Base-by-base conservation (phyloP, 2,329 filamentous ascomycete genomes). In the Alternaria conjuncta region DNA sequence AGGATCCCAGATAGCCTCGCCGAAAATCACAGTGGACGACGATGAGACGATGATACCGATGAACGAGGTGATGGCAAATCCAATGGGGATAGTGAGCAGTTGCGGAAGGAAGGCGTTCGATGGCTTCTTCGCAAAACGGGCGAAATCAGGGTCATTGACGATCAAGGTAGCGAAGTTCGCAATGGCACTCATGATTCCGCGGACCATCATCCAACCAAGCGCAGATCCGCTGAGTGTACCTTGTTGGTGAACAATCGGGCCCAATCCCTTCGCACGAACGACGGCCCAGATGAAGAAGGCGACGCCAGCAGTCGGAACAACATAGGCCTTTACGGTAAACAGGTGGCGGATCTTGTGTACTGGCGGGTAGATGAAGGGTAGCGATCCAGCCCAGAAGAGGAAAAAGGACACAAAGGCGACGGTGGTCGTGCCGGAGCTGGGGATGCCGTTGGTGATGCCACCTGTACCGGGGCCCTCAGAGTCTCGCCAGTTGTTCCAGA, bases 101-200 rank as follows among this genome's bases (percentile, higher is more conserved):
- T 97, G 94, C 0, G 93, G 90, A 88, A 91, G 93, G 7, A 96
- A 75, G 0, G 93, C 92, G 75, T 96, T 92, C 18, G 82, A 86
- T 1, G 93, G 93, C 75, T 90, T 93, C 20, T 83, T 82, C 3
- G 93, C 92, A 73, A 97, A 97, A 78, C 94, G 90, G 20, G 92
- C 85, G 78, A 97, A 97, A 75, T 97, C 93, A 0, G 92, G 92
- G 69, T 92, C 90, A 78, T 96, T 87, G 68, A 86, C 83, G 70
- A 97, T 96, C 32, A 97, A 85, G 0, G 94, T 93, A 1, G 93
- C 92, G 75, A 97, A 97, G 82, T 97, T 97, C 72, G 92, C 92
- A 68, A 97, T 94, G 5, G 92, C 90, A 23, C 87, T 90, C 93
- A 97, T 97, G 80, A 97, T 90, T 41, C 93, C 93, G 65, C 90